These are phyloP conservation scores for Neonectria sp. DNA, from an alignment of 2,329 filamentous ascomycete species.

Conservation along the genomic window DNA sequence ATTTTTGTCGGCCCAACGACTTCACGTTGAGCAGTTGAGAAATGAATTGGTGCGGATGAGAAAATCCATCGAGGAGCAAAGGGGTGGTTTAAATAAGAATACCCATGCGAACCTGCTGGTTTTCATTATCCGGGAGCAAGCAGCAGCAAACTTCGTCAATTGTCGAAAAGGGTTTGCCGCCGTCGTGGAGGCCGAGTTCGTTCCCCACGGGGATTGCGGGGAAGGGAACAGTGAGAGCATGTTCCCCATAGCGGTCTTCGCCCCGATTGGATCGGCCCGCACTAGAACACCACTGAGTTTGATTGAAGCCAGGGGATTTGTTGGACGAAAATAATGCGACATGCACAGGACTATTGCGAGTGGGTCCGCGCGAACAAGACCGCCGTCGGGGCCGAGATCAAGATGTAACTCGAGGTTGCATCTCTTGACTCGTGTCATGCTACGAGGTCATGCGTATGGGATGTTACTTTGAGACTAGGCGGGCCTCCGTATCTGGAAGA, in stretches of 20 bases:
- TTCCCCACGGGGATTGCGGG: conserved; percentile 19
- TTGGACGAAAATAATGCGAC: not conserved
- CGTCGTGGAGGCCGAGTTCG: no score
- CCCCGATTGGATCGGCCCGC: not conserved
- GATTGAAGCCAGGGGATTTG: not conserved
- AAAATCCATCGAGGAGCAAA: no score
- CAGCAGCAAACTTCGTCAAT: no score
- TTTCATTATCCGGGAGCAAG: not conserved
- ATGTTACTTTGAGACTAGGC: no score
- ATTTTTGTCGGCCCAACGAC: not conserved
- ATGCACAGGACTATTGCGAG: no score
- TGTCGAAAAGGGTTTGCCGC: no score
- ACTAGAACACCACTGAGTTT: not conserved
- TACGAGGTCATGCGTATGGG: no score
- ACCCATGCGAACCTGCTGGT: not conserved
- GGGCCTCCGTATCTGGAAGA: no score
- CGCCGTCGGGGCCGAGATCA: no score
- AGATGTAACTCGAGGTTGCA: no score
- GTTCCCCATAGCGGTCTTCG: conserved; percentile 17
- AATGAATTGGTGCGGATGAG: not conserved
- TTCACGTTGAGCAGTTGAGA: not conserved
- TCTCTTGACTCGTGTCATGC: no score
- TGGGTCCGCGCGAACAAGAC: no score
- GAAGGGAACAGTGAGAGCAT: not conserved
- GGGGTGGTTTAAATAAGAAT: not conserved